Evolutionary conservation across 495 filamentous ascomycete genomes (phyloP).

Genomic region (Daldinia grandis): DNA sequence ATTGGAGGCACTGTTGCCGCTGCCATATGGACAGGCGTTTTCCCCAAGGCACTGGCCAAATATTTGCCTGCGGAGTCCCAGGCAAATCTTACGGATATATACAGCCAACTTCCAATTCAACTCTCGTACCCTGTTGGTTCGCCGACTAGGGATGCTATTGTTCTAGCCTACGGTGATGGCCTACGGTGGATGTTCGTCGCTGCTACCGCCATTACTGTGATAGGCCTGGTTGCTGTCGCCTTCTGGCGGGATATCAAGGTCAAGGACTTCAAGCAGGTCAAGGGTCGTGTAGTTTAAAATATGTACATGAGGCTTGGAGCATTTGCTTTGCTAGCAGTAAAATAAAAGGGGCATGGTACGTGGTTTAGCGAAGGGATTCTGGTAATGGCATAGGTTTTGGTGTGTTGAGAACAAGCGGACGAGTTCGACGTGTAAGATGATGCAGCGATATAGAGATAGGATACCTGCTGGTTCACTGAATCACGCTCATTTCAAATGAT

Average conservation of each 20-base stretch:
- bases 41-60: constrained; percentile 59
- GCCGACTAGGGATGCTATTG: constrained; percentile 62
- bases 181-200: constrained; percentile 66
- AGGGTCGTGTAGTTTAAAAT: constrained; percentile 42
- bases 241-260: constrained; percentile 67
- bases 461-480: constrained; percentile 31
- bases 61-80: constrained; percentile 66
- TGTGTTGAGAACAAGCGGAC: constrained; percentile 7
- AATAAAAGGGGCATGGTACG: neutral
- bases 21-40: constrained; percentile 72
- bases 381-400: constrained; percentile 6
- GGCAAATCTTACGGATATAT: constrained; percentile 59
- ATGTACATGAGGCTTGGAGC: neutral
- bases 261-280: constrained; percentile 59
- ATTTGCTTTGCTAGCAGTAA: constrained; percentile 4
- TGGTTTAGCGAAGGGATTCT: neutral
- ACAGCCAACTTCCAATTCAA: constrained; percentile 59
- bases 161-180: constrained; percentile 62
- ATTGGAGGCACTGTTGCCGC: constrained; percentile 68
- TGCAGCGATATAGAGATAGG: constrained; percentile 12
- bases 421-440: constrained; percentile 28
- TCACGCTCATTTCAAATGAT: constrained; percentile 23
- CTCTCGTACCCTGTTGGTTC: constrained; percentile 62
- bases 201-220: constrained; percentile 57
- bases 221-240: constrained; percentile 57